Evolutionary conservation across 129 eudicot genomes (phyloP), one percentile per base, ranked within the genome.

Genomic region (Artemisia argyi): DNA sequence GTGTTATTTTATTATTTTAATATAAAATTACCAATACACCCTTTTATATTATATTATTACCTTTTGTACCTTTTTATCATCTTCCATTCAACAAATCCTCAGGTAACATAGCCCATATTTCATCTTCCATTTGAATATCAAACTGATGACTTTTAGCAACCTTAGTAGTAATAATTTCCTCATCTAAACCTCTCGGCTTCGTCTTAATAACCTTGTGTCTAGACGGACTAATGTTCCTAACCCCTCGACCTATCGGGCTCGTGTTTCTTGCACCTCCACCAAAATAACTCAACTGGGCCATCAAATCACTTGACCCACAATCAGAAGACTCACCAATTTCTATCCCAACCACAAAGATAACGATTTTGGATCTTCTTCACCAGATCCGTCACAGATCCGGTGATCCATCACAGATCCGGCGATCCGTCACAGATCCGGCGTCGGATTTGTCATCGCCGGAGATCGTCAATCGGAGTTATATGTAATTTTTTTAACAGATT

Each of bases 51-150:
- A n/a, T n/a, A n/a, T n/a, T n/a, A n/a, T n/a, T n/a, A n/a, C n/a
- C n/a, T n/a, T n/a, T n/a, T n/a, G n/a, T n/a, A n/a, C n/a, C n/a
- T n/a, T n/a, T n/a, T n/a, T n/a, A n/a, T n/a, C n/a, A n/a, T n/a
- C n/a, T n/a, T n/a, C n/a, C 99, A 56, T 90, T 94, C 68, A 94
- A 63, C 64, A 94, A 73, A 83, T 94, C 98, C 76, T 88, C 98
- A 0, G 97, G 98, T 65, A 94, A 79, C 96, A 90, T 90, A 16
- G 99, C 89, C 99, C 99, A 94, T 54, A 94, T 90, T 61, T 88
- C 86, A 70, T 94, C 97, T 78, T 94, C 97, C 97, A 94, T 94
- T 46, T 83, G 96, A 47, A 90, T 80, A 84, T 90, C 96, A 3
- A 84, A 85, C 15, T 77, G 91, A 49, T 77, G 74, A 28, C 73